A percentile compares a stretch with the other conserved stretches of the same genome.
These are phyloP conservation scores for Leucaena leucocephala DNA, from an alignment of 306 rosid species.

Conservation along the genomic window DNA sequence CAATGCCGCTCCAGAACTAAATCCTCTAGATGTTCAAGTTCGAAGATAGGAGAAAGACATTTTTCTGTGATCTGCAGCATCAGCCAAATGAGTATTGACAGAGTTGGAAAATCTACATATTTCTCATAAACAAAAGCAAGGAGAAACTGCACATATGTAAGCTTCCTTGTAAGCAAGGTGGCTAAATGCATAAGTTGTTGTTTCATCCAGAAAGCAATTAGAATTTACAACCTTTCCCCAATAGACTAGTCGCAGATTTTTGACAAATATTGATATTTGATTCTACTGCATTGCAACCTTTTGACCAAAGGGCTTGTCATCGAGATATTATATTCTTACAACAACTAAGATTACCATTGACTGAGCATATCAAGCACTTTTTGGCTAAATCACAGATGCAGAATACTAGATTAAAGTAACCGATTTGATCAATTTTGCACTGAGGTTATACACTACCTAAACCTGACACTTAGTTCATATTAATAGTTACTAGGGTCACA, in stretches of 20 bases:
- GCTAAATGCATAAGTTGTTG: neutral
- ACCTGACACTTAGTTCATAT: neutral
- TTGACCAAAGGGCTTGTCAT: neutral
- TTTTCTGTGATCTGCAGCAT: constrained; percentile 66
- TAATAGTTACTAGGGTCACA: neutral
- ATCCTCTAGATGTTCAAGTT: constrained; percentile 67
- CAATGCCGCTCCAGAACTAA: constrained; percentile 76
- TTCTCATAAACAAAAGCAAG: neutral
- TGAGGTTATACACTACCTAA: neutral
- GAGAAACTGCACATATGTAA: constrained; percentile 7
- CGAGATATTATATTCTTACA: neutral
- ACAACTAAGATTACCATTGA: neutral
- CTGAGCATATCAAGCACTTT: constrained; percentile 4
- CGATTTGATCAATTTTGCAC: neutral
- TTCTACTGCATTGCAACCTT: neutral
- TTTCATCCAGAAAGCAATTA: constrained; percentile 1
- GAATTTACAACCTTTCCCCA: neutral
- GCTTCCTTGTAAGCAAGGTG: neutral
- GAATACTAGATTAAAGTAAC: neutral
- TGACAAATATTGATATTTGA: neutral
- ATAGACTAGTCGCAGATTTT: neutral
- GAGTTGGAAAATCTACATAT: neutral
- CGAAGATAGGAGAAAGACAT: constrained; percentile 62
- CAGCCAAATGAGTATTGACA: constrained; percentile 18
- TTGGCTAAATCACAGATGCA: neutral